Evolutionary conservation across 208 protist species (phyloP), one percentile per base, ranked within the genome.

Genomic region (Vickermania ingenoplastis): DNA sequence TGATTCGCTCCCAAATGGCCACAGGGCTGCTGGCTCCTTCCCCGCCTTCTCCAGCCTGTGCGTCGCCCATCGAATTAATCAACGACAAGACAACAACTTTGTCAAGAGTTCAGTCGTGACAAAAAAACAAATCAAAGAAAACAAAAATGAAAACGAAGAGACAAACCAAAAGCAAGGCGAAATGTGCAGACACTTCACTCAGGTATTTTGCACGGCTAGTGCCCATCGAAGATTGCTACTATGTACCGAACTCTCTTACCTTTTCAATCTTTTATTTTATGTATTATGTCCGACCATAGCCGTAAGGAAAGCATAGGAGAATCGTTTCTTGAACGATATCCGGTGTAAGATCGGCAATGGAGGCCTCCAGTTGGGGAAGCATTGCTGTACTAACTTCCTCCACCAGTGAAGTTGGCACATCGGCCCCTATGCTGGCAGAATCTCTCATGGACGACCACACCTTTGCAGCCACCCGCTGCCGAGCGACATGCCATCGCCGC

Each of bases 261-360:
- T n/a, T n/a, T n/a, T n/a, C n/a, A n/a, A n/a, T n/a, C n/a, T n/a
- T n/a, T n/a, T n/a, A n/a, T n/a, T n/a, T n/a, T n/a, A n/a, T n/a
- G n/a, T n/a, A n/a, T n/a, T 2, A 69, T 14, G 45, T 30, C 0
- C 51, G 13, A 24, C 28, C n/a, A 31, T 36, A 64, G 2, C 73
- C 75, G 57, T 94, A 94, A 3, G 67, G 80, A 63, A 86, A 94
- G 68, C 87, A 89, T 52, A 88, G 60, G 28, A 82, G 66, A 50
- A 91, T 88, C 17, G 87, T 94, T 59, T 94, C 87, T 45, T 82
- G 78, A 36, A 94, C 77, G 1, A 93, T 57, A 5, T 41, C 31
- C 13, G 68, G 59, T 45, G 69, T 74, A 28, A 93, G 65, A 31
- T 59, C 61, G 48, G 64, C 36, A 30, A 77, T 60, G n/a, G 63